Base-by-base conservation (phyloP, 345 rosid genomes). In the Adansonia digitata region DNA sequence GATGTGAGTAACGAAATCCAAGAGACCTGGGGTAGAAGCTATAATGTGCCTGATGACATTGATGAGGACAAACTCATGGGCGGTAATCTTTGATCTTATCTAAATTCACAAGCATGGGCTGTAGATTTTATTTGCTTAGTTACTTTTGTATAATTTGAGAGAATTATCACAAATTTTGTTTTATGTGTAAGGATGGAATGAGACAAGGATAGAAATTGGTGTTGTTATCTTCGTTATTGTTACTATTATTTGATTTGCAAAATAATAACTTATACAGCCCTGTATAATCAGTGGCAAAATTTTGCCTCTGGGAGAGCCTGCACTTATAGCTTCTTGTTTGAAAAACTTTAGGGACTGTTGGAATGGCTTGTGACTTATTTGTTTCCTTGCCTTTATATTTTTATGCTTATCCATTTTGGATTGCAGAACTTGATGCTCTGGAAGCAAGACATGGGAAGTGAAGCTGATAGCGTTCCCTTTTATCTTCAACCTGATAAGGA, bases 11-110 rank as follows among this genome's bases (percentile, higher is more conserved):
- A 73, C 15, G 99, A 96, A 82, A 93, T 96, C 75, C 99, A 96
- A 85, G 99, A 96, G 82, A 89, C 95, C 35, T 79, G 93, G 29
- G 99, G 99, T 63, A 88, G 97, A 84, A 93, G 97, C 82, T 93
- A 96, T 80, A 89, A 64, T 76, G 94, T 96, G 62, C 99, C 99
- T 35, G 98, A 93, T 85, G 97, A 93, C 79, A 92, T 96, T 70
- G 99, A 96, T 5, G 99, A 96, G 84, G 98, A 93, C 5, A 98
- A 95, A 43, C 98, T 96, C 74, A 81, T 96, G 94, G 99, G 97
- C 12, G 99, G 99, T 95, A 85, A 69, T 88, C 74, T 75, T 46
- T 57, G 60, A 45, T 4, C 52, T 39, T 12, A 18, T 35, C 51
- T 70, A n/a, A 29, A 76, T 12, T 12, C 39, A n/a, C 40, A 35